phyloP scores from a whole-genome alignment of 805 yeast genomes.

The Kurtzmaniella cleridarum region DNA sequence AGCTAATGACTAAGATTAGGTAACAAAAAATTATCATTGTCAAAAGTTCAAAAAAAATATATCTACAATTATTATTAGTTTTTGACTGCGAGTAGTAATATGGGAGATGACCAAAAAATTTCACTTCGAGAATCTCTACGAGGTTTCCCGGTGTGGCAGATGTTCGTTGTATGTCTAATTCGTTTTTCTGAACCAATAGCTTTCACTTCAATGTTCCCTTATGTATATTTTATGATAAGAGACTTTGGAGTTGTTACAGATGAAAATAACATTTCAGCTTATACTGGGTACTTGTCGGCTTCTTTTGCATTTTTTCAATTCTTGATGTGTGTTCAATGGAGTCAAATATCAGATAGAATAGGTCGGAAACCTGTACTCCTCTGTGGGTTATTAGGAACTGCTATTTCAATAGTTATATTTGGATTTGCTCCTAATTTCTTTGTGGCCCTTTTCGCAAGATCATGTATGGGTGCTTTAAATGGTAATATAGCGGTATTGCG shows the following conservation, averaged over 20 bases:
- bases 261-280: conserved; percentile 51
- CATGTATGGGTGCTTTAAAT: conserved; percentile 51
- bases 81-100: no score
- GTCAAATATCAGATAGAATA: conserved; percentile 44
- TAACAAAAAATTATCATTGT: no score
- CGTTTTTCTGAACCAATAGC: conserved; percentile 58
- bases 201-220: conserved; percentile 24
- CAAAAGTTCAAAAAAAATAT: no score
- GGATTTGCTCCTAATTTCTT: conserved; percentile 51
- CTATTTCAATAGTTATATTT: conserved; percentile 41
- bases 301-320: conserved; percentile 60
- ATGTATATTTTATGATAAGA: conserved; percentile 16
- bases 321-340: conserved; percentile 57
- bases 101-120: neutral
- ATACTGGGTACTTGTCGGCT: conserved; percentile 58
- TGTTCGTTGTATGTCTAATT: conserved; percentile 33
- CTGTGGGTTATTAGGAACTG: conserved; percentile 49
- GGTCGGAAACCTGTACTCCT: conserved; percentile 55
- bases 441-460: conserved; percentile 49
- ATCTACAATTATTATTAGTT: no score
- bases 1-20: no score
- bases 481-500: conserved; percentile 65
- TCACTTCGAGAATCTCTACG: conserved; percentile 4
- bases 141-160: conserved; percentile 54
- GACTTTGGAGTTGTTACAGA: conserved; percentile 22